Percentiles rank a stretch among this genome's conserved stretches.
phyloP scores from a whole-genome alignment of 169 alveolate species.

The Sarcocystis neurona region DNA sequence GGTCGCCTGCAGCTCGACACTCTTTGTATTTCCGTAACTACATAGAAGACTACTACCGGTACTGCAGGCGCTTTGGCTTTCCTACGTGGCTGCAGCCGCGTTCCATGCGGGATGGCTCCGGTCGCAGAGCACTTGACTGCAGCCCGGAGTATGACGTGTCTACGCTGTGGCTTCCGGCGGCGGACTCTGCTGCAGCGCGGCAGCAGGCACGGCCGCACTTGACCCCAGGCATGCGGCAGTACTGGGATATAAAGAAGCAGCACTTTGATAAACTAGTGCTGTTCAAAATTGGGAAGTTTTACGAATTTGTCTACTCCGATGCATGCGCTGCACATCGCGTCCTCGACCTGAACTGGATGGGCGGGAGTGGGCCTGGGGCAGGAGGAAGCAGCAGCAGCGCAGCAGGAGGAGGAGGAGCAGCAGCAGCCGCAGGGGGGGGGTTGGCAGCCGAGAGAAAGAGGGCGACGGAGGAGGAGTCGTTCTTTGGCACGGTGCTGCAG shows the following conservation, averaged over 20 bases:
- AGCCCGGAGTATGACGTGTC: conserved; percentile 18
- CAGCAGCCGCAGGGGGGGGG: too few species aligned
- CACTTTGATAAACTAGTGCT: conserved; percentile 95
- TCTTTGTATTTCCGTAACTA: conserved; percentile 24
- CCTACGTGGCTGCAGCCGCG: conserved; percentile 61
- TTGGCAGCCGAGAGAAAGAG: too few species aligned
- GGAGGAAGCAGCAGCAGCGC: too few species aligned
- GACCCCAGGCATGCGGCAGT: conserved; percentile 98
- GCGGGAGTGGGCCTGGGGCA: conserved; percentile 72
- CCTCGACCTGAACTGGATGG: conserved; percentile 98
- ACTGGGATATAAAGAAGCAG: conserved; percentile 94
- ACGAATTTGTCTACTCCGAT: conserved; percentile 91
- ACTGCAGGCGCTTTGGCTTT: conserved; percentile 16
- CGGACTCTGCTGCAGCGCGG: conserved; percentile 10
- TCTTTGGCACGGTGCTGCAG: too few species aligned
- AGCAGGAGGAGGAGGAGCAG: too few species aligned
- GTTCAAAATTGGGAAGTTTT: conserved; percentile 95
- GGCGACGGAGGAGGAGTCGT: too few species aligned
- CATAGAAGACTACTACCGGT: conserved; percentile 36
- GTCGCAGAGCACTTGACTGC: neutral
- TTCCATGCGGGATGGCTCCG: neutral
- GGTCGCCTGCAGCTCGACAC: conserved; percentile 29
- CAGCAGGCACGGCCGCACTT: conserved; percentile 71
- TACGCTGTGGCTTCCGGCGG: conserved; percentile 52
- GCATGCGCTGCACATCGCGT: conserved; percentile 94